Base-by-base conservation (phyloP, 106 monocot species). In the Dendrobium catenatum region DNA sequence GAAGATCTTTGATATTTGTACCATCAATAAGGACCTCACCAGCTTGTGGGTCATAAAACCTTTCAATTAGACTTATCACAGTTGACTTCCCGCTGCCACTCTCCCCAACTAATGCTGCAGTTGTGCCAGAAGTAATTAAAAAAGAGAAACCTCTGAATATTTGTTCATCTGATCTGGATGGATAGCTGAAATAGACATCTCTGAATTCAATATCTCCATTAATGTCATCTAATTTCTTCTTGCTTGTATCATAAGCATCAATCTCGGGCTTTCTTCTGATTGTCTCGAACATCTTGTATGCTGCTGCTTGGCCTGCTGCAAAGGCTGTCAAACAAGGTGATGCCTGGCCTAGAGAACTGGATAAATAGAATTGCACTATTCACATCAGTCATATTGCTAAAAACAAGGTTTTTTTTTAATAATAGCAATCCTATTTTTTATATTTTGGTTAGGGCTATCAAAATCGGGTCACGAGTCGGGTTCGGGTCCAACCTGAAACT, bases 1-100 rank as follows among this genome's bases (percentile, higher is more conserved):
- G 47, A 15, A 77, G 19, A 13, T 56, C 66, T 48, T 78, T 68
- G 18, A 82, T 58, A 64, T 82, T 67, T 48, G 29, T 68, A 29
- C 82, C 82, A 68, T 82, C 82, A 19, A 82, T 68, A 29, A 78
- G 77, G 22, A 82, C 77, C 49, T 68, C 77, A 41, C 82, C 82
- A 20, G 77, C 24, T 11, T 78, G 66, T 51, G 82, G 82, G 15
- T 67, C 77, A 54, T 82, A 82, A 67, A 82, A 82, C 77, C 82
- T 82, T 68, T 77, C 77, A 19, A 82, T 77, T 66, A 82, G 26
- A 16, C 58, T 49, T 20, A 79, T 42, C 11, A 79, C 79, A 10
- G 79, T 79, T 22, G 79, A 79, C 59, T 79, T 79, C 18, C 79
- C 79, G 43, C 79, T 79, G 1, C 79, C 79, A 66, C 79, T 79